Evolutionary conservation across 805 yeast genomes (phyloP).

Genomic region (Barnettozyma sucrosica): DNA sequence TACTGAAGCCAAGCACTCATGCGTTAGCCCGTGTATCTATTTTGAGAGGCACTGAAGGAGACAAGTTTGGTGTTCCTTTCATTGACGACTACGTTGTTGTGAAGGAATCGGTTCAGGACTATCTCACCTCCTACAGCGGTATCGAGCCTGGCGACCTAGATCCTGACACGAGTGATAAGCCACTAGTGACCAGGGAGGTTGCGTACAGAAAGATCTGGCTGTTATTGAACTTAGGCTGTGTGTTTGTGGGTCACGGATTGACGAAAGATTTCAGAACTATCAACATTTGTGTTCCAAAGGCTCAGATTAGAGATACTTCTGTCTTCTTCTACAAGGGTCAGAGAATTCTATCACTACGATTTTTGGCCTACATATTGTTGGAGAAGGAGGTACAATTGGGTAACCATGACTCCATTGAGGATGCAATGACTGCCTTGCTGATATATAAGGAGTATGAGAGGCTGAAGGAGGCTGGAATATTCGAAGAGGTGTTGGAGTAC

Average conservation of each 20-base stretch:
- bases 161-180: constrained; percentile 54
- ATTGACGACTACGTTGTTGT: constrained; percentile 90
- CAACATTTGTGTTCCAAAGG: constrained; percentile 79
- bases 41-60: constrained; percentile 64
- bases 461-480: constrained; percentile 48
- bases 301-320: constrained; percentile 87
- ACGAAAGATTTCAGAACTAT: constrained; percentile 89
- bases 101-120: constrained; percentile 67
- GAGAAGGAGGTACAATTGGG: constrained; percentile 79
- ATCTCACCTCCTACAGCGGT: constrained; percentile 89
- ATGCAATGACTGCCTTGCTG: constrained; percentile 79
- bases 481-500: constrained; percentile 56
- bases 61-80: constrained; percentile 65
- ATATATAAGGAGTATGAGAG: constrained; percentile 70
- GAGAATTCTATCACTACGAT: constrained; percentile 77
- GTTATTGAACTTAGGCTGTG: constrained; percentile 78
- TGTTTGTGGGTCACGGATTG: constrained; percentile 93
- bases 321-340: constrained; percentile 72
- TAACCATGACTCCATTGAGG: constrained; percentile 96
- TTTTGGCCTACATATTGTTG: constrained; percentile 74
- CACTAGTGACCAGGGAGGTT: constrained; percentile 72
- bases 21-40: constrained; percentile 89
- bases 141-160: constrained; percentile 88
- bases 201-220: constrained; percentile 91
- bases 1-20: constrained; percentile 68